phyloP scores from a whole-genome alignment of 345 rosid species.

The Ricinus communis region DNA sequence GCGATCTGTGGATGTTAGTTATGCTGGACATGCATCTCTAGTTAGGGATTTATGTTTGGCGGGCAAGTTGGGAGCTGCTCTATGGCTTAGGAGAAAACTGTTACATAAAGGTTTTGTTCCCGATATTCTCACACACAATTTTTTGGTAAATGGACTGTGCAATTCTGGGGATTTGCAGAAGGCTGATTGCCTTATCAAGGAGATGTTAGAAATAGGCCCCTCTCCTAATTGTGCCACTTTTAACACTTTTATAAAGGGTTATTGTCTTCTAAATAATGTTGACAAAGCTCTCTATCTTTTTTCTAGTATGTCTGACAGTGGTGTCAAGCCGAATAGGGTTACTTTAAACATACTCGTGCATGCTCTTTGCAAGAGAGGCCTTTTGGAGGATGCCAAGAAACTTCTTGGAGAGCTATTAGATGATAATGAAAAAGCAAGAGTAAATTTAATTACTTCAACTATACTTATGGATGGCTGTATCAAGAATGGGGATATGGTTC shows the following conservation, averaged over 20 bases:
- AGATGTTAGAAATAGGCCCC: slow-evolving; percentile 68
- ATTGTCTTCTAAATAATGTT: slow-evolving; percentile 47
- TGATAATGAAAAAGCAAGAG: slow-evolving; percentile 31
- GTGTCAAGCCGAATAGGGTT: slow-evolving; percentile 56
- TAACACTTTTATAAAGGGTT: slow-evolving; percentile 58
- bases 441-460: slow-evolving; percentile 53
- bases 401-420: slow-evolving; percentile 47
- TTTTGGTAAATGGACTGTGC: slow-evolving; percentile 62
- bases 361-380: slow-evolving; percentile 64
- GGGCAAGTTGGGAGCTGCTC: slow-evolving; percentile 67
- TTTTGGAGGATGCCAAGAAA: slow-evolving; percentile 45
- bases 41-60: slow-evolving; percentile 55
- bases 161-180: slow-evolving; percentile 44
- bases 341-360: slow-evolving; percentile 63
- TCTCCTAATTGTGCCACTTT: slow-evolving; percentile 63
- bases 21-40: slow-evolving; percentile 27
- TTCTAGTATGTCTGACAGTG: slow-evolving; percentile 45
- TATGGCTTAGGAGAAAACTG: slow-evolving; percentile 56
- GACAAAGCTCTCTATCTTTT: slow-evolving; percentile 57
- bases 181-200: slow-evolving; percentile 58
- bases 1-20: slow-evolving; percentile 25
- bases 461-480: slow-evolving; percentile 69
- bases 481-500: slow-evolving; percentile 51
- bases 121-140: slow-evolving; percentile 64
- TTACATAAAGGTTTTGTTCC: slow-evolving; percentile 50